phyloP scores from a whole-genome alignment of 176 grass and related monocot genomes.

The Aegilops tauschii region DNA sequence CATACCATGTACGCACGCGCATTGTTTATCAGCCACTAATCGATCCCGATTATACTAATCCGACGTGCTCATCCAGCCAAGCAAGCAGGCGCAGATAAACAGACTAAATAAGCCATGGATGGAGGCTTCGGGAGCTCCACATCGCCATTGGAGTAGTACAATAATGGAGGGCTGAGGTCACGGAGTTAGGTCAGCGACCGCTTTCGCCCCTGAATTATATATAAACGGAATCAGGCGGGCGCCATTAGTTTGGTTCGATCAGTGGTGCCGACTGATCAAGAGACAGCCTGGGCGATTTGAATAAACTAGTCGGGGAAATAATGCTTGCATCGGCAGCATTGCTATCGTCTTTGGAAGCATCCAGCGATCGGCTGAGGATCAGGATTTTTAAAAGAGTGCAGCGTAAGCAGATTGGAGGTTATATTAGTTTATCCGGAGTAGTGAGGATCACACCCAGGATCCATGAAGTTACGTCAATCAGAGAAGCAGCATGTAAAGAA shows the following conservation, averaged over 20 bases:
- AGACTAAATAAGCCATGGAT: constrained; percentile 22
- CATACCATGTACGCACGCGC: background rate
- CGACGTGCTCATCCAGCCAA: background rate
- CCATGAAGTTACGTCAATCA: background rate
- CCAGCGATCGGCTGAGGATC: background rate
- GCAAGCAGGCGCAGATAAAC: background rate
- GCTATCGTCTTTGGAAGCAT: constrained; percentile 1
- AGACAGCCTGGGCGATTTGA: constrained; percentile 8
- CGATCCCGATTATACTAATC: background rate
- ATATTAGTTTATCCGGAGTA: background rate
- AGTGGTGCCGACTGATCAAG: constrained; percentile 22
- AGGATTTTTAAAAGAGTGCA: background rate
- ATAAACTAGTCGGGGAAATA: constrained; percentile 6
- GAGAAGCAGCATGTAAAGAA: background rate
- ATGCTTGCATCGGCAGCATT: background rate
- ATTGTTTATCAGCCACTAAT: constrained; percentile 6
- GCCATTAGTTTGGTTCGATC: background rate
- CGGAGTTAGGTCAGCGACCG: constrained; percentile 30
- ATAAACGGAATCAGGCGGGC: constrained; percentile 13
- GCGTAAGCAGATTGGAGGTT: background rate
- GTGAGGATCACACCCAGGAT: background rate
- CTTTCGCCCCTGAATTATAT: constrained; percentile 24
- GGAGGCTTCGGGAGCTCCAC: constrained; percentile 31
- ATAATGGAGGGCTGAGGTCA: constrained; percentile 9
- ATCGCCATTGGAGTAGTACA: constrained; percentile 1